Conservation (phyloP, 768 basidiomycete genomes). For the Leccinum olivaceopallidum region DNA sequence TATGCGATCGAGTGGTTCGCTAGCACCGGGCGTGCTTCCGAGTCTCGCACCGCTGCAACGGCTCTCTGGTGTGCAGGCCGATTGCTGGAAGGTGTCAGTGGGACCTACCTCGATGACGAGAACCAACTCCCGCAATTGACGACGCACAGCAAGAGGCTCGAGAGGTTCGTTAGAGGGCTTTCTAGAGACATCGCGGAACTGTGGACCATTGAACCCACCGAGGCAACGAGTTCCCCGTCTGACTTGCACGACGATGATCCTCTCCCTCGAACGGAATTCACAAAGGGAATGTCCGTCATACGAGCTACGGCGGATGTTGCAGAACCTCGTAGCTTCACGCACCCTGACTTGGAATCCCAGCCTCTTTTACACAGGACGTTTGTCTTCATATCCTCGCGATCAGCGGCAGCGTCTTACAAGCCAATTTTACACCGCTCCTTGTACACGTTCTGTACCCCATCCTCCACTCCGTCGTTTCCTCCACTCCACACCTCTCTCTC, state of each 20-base stretch:
- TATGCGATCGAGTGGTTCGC: conserved; percentile 86
- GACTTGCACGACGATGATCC: conserved; percentile 33
- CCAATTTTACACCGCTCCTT: conserved; percentile 70
- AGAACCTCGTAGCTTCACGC: conserved; percentile 31
- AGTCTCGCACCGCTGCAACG: conserved; percentile 50
- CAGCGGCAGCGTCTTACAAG: conserved; percentile 67
- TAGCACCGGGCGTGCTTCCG: conserved; percentile 48
- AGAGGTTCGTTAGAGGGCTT: conserved; percentile 64
- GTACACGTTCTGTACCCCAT: conserved; percentile 83
- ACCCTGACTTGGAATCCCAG: conserved; percentile 42
- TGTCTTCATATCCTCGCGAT: conserved; percentile 76
- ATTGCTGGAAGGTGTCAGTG: conserved; percentile 70
- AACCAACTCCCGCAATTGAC: conserved; percentile 9
- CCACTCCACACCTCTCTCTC: conserved; percentile 61
- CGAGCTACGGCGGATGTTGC: conserved; percentile 56
- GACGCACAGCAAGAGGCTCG: conserved; percentile 47
- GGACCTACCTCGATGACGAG: conserved; percentile 41
- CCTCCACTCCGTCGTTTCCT: conserved; percentile 82
- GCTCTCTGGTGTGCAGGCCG: conserved; percentile 86
- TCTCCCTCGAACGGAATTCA: conserved; percentile 54
- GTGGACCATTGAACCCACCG: conserved; percentile 57
- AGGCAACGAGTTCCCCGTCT: conserved; percentile 22
- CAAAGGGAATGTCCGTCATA: conserved; percentile 64
- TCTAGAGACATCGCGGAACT: conserved; percentile 65
- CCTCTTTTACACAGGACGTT: conserved; percentile 62